Conservation (phyloP, 257 asterid genomes). For the Thymus quinquecostatus region DNA sequence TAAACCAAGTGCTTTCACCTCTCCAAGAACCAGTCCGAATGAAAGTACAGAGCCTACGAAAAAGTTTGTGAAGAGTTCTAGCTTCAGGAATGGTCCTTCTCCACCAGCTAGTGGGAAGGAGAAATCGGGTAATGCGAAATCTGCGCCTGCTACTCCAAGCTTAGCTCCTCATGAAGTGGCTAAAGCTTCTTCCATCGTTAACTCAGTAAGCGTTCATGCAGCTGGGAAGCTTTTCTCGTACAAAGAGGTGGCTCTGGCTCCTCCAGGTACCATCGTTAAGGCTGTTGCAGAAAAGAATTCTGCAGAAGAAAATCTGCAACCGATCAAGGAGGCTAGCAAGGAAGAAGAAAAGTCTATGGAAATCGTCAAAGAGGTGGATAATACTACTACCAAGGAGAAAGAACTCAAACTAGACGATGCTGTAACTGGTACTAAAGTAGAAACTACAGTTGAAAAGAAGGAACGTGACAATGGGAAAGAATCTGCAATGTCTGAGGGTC, state of each 20-base stretch:
- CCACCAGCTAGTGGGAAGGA: slow-evolving; percentile 44
- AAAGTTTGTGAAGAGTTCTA: slow-evolving; percentile 52
- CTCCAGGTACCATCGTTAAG: slow-evolving; percentile 86
- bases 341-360: slow-evolving; percentile 32
- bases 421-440: slow-evolving; percentile 30
- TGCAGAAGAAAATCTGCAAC: slow-evolving; percentile 40
- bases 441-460: slow-evolving; percentile 36
- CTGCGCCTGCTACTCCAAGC: slow-evolving; percentile 59
- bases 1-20: slow-evolving; percentile 52
- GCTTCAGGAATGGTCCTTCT: slow-evolving; percentile 52
- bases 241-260: slow-evolving; percentile 91
- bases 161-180: slow-evolving; percentile 50
- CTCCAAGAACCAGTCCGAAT: slow-evolving; percentile 54
- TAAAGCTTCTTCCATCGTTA: slow-evolving; percentile 54
- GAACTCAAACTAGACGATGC: slow-evolving; percentile 33
- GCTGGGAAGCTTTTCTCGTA: slow-evolving; percentile 80
- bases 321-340: slow-evolving; percentile 31
- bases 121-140: slow-evolving; percentile 48
- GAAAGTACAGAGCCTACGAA: slow-evolving; percentile 51
- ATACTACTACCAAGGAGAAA: slow-evolving; percentile 39
- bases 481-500: slow-evolving; percentile 34
- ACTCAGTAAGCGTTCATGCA: slow-evolving; percentile 70
- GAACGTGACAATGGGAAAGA: slow-evolving; percentile 30
- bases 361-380: slow-evolving; percentile 30
- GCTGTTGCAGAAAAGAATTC: slow-evolving; percentile 59